A percentile compares a stretch with the other conserved stretches of the same genome.
Conservation (phyloP, 176 grass and related monocot genomes). For the Lolium multiflorum region DNA sequence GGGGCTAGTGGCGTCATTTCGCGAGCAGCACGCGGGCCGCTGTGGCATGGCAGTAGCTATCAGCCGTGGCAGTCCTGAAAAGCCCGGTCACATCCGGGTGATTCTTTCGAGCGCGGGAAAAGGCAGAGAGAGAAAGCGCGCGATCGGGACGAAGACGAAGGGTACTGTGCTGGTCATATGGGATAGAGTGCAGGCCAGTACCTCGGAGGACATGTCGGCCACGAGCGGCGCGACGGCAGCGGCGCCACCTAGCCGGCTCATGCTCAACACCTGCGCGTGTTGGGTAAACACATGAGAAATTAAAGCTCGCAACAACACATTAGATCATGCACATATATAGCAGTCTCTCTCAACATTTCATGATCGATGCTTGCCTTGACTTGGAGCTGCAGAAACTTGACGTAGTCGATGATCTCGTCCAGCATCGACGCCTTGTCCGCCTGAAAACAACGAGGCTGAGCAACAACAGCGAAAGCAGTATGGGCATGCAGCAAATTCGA, state of each 20-base stretch:
- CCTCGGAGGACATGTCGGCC: conserved; percentile 94
- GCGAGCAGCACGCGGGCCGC: conserved; percentile 50
- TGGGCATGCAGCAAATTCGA: conserved; percentile 6
- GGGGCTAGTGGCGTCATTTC: conserved; percentile 52
- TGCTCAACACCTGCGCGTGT: conserved; percentile 80
- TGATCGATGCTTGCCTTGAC: conserved; percentile 58
- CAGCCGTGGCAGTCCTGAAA: conserved; percentile 52
- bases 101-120: conserved; percentile 58
- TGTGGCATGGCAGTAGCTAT: conserved; percentile 57
- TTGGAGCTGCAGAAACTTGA: conserved; percentile 86
- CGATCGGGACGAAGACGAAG: background rate
- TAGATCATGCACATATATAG: background rate
- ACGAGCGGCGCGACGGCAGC: conserved; percentile 91
- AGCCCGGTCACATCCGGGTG: conserved; percentile 60
- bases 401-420: conserved; percentile 98
- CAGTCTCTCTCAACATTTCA: background rate
- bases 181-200: conserved; percentile 36
- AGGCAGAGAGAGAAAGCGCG: background rate
- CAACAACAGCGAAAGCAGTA: background rate
- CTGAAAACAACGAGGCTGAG: conserved; percentile 18
- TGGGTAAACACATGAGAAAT: background rate
- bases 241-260: conserved; percentile 93
- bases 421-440: conserved; percentile 97
- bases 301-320: conserved; percentile 9
- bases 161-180: conserved; percentile 1